Evolutionary conservation across 1,284 basidiomycete species (phyloP).

Genomic region (Rhodotorula sp.): DNA sequence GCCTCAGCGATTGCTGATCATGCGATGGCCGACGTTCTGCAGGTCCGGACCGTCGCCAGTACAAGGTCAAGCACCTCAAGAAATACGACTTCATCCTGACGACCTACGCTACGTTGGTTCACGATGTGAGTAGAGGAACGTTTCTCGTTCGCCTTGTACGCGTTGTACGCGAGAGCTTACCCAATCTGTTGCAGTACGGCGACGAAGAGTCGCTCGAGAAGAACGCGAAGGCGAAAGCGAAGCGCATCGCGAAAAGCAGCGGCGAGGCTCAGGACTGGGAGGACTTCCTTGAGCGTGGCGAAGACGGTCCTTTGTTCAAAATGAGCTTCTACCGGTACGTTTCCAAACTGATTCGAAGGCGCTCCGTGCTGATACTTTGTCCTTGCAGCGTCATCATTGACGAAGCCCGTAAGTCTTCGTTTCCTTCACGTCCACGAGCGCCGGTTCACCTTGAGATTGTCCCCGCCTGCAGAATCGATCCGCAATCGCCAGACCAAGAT

Average conservation of each 20-base stretch:
- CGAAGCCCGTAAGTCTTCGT: constrained; percentile 47
- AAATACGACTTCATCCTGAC: constrained; percentile 47
- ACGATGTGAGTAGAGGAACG: not conserved
- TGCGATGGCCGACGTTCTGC: constrained; percentile 9
- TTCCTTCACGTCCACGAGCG: not conserved
- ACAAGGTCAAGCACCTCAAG: constrained; percentile 49
- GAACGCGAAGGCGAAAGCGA: not conserved
- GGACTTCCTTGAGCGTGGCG: constrained; percentile 29
- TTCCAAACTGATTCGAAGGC: not conserved
- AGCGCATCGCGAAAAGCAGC: constrained; percentile 18
- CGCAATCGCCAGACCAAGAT: constrained; percentile 34
- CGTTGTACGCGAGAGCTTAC: not conserved
- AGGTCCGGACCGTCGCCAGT: constrained; percentile 42
- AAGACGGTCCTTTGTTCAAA: constrained; percentile 46
- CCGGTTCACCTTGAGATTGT: not conserved
- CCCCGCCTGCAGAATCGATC: constrained; percentile 24
- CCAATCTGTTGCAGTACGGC: not conserved
- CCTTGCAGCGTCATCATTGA: constrained; percentile 49
- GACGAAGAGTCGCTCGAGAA: constrained; percentile 9
- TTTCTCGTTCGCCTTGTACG: not conserved
- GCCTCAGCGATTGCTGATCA: too few species aligned
- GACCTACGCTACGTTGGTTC: constrained; percentile 17
- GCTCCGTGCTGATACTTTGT: not conserved
- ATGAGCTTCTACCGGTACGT: constrained; percentile 47
- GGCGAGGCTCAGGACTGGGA: constrained; percentile 22